Evolutionary conservation across 2,329 filamentous ascomycete species (phyloP).

Genomic region (Penicillium sp.): DNA sequence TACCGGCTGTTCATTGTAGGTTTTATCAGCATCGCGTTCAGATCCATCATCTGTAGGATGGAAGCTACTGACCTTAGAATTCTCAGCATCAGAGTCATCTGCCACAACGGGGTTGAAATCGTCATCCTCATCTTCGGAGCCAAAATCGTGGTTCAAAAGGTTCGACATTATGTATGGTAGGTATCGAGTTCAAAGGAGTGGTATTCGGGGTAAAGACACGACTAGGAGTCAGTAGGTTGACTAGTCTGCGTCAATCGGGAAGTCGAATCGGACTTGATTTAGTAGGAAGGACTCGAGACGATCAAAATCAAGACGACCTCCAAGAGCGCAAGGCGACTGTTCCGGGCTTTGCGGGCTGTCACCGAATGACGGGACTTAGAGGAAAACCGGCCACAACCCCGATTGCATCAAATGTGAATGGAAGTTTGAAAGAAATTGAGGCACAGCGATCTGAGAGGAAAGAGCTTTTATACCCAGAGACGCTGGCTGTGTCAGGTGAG

Average conservation of each 20-base stretch:
- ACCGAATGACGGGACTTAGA: conserved; percentile 8
- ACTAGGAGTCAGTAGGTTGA: background rate
- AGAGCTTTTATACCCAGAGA: conserved; percentile 1
- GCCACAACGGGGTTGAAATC: conserved; percentile 87
- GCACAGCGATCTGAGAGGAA: background rate
- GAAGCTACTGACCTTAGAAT: conserved; percentile 26
- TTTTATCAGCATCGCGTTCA: conserved; percentile 21
- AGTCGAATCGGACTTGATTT: background rate
- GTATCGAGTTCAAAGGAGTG: background rate
- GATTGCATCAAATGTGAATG: background rate
- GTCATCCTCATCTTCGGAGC: conserved; percentile 71
- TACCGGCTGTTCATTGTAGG: conserved; percentile 23
- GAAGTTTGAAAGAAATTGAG: background rate
- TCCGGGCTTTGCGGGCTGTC: conserved; percentile 14
- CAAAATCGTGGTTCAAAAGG: conserved; percentile 54
- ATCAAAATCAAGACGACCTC: background rate
- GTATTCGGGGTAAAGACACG: background rate
- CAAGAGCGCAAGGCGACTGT: background rate
- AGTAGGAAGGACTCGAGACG: background rate
- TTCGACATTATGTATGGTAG: conserved; percentile 38
- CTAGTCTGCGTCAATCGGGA: background rate
- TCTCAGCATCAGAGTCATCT: conserved; percentile 47
- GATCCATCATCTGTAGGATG: background rate
- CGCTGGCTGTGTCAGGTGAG: conserved; percentile 12
- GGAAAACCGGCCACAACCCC: background rate